Conservation (phyloP, 2,329 filamentous ascomycete species). For the Sporothrix dimorphospora region DNA sequence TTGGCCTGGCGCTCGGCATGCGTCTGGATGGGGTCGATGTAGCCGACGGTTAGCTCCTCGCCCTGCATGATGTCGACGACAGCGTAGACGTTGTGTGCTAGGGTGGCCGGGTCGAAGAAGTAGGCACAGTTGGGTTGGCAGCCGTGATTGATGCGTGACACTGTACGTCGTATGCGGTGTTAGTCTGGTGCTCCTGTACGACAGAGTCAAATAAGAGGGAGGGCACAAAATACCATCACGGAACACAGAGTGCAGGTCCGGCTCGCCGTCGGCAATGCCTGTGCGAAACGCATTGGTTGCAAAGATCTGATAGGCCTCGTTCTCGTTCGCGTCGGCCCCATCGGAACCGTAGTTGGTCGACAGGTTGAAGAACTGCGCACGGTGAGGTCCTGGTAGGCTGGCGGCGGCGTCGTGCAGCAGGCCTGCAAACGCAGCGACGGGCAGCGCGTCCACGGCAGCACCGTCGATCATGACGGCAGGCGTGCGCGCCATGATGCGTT, state of each 20-base stretch:
- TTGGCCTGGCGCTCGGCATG: conserved; percentile 38
- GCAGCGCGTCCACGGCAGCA: conserved; percentile 35
- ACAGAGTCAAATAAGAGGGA: neutral
- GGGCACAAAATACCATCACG: conserved; percentile 37
- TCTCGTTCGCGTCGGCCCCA: conserved; percentile 25
- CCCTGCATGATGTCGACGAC: conserved; percentile 44
- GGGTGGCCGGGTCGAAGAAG: conserved; percentile 43
- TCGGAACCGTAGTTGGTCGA: conserved; percentile 36
- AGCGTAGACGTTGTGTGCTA: conserved; percentile 45
- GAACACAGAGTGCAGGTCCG: conserved; percentile 41
- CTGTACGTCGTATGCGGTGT: conserved; percentile 33
- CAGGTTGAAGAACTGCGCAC: conserved; percentile 37
- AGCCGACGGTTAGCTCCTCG: conserved; percentile 48
- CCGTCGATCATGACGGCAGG: conserved; percentile 43
- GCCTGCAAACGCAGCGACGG: conserved; percentile 32
- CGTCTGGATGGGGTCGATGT: conserved; percentile 45
- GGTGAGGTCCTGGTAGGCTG: conserved; percentile 36
- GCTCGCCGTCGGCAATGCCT: conserved; percentile 33
- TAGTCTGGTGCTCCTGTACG: neutral
- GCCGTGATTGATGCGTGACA: conserved; percentile 48
- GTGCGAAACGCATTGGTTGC: conserved; percentile 41
- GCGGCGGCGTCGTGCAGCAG: conserved; percentile 38
- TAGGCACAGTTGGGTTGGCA: conserved; percentile 48
- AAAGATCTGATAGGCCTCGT: conserved; percentile 40
- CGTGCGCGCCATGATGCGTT: conserved; percentile 39